Evolutionary conservation across 176 grass and related monocot species (phyloP), one percentile per base, ranked within the genome.

Genomic region (Avena insularis): DNA sequence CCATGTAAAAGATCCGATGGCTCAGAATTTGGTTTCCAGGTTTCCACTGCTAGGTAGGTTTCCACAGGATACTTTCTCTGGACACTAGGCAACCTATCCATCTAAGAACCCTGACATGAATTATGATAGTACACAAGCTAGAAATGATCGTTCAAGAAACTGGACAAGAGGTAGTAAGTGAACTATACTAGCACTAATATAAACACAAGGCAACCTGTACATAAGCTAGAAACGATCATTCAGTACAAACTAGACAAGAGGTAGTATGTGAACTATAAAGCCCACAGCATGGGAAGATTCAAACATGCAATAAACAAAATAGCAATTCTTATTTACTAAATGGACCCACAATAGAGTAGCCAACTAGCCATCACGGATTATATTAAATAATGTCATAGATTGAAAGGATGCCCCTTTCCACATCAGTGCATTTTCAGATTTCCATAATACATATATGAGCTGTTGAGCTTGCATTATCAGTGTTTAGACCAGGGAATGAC

Each of bases 301-400:
- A 68, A 76, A 65, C n/a, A 81, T 2, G 47, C 17, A 83, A 72
- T 29, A n/a, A 74, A 17, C 38, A 35, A 58, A 75, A 16, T 36
- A 50, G 45, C 20, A 69, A 84, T 21, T 84, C 9, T 59, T 59
- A 60, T 78, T 78, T 38, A 71, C 49, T 16, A 83, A 17, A 84
- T 21, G n/a, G 17, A 85, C 45, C 82, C 10, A 75, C 11, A 77
- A 19, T 3, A 75, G 53, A 64, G 23, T 76, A 85, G 11, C 45
- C 17, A 50, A 21, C 71, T 49, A 74, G 45, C 21, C 43, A 49
- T 36, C 71, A 35, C 56, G 59, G 16, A 11, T 61, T 62, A 68
- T 54, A 35, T 12, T 16, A 43, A 43, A 50, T 67, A 65, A 50
- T 82, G 9, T 13, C 6, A 68, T 35, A 58, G 54, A 35, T 17